Conservation (phyloP, 192 early-diverging fungal species). For the Martensiomyces pterosporus region DNA sequence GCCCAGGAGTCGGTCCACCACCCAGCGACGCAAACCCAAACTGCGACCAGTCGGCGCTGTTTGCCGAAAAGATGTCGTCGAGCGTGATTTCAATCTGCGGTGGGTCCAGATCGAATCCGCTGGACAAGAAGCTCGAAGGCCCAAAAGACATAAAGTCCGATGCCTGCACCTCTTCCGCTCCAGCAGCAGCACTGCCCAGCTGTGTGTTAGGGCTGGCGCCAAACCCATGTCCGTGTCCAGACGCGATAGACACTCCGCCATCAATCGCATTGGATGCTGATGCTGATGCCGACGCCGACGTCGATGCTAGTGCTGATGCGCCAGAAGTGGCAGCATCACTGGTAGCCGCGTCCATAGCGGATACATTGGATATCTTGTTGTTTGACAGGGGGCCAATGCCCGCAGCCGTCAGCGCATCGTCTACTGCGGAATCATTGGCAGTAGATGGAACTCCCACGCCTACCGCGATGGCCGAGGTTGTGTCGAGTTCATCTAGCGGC, state of each 20-base stretch:
- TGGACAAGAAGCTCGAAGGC: slow-evolving; percentile 47
- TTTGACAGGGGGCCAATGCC: not conserved
- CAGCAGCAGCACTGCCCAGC: no score
- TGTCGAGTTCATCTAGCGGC: not conserved
- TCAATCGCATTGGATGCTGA: no score
- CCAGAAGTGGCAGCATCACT: not conserved
- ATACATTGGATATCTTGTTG: no score
- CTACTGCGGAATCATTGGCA: slow-evolving; percentile 1
- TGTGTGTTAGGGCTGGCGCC: no score
- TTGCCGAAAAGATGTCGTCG: slow-evolving; percentile 50
- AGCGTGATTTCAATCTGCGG: slow-evolving; percentile 53
- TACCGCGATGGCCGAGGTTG: not conserved
- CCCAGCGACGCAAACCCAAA: slow-evolving; percentile 39
- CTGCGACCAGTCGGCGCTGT: slow-evolving; percentile 41
- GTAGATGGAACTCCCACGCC: not conserved
- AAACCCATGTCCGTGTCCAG: no score
- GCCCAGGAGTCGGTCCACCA: slow-evolving; percentile 22
- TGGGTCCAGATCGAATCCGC: slow-evolving; percentile 46
- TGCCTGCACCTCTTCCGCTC: slow-evolving; percentile 34
- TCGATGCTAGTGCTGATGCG: slow-evolving; percentile 3
- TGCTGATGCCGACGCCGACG: no score
- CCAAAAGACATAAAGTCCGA: slow-evolving; percentile 53
- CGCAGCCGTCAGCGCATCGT: not conserved
- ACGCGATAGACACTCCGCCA: no score
- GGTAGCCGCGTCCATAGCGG: no score